These are phyloP conservation scores for Ophiosphaerella korrae DNA, from an alignment of 2,329 filamentous ascomycete species.

Conservation along the genomic window DNA sequence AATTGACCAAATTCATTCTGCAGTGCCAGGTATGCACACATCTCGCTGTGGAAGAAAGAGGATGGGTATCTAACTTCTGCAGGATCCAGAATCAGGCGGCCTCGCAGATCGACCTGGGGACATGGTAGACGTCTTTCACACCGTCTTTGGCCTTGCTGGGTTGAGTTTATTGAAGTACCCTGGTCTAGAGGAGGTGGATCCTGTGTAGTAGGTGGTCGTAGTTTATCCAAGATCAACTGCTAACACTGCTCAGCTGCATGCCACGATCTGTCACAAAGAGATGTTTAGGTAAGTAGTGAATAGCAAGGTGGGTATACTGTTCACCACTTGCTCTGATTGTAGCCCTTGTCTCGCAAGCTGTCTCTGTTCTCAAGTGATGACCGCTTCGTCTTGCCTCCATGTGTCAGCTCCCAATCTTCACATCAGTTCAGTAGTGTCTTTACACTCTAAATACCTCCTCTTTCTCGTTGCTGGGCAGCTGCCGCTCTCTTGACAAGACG, in stretches of 20 bases:
- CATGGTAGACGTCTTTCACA: slow-evolving; percentile 98
- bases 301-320: neutral
- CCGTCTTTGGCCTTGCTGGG: slow-evolving; percentile 84
- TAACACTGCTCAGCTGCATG: slow-evolving; percentile 44
- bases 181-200: slow-evolving; percentile 79
- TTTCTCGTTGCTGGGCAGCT: slow-evolving; percentile 76
- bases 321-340: neutral
- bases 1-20: slow-evolving; percentile 81
- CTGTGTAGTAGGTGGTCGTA: slow-evolving; percentile 71
- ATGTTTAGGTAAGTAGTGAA: slow-evolving; percentile 35
- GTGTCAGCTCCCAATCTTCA: too few species aligned
- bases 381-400: too few species aligned
- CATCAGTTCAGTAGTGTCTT: neutral
- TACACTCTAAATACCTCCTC: neutral
- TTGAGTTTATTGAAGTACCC: slow-evolving; percentile 81
- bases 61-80: slow-evolving; percentile 12
- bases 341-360: neutral
- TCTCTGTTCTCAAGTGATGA: too few species aligned
- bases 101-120: slow-evolving; percentile 89
- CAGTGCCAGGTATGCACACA: slow-evolving; percentile 68
- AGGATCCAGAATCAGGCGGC: slow-evolving; percentile 80
- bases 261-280: slow-evolving; percentile 45
- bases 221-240: neutral
- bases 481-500: slow-evolving; percentile 59
- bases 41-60: neutral